Conservation (phyloP, 495 filamentous ascomycete genomes). For the Penicillium pancosmium region DNA sequence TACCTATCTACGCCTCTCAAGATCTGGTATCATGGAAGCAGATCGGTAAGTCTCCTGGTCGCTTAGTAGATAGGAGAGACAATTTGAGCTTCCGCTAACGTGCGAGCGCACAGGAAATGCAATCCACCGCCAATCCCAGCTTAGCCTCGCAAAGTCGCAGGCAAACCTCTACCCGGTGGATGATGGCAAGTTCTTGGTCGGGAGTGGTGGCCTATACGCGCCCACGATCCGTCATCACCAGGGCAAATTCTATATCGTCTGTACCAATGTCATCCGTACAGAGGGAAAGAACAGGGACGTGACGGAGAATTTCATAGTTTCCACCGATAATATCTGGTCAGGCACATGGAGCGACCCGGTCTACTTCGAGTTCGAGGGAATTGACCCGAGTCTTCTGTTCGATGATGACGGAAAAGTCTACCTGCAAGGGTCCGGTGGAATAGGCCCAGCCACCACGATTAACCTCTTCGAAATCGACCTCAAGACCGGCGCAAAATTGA, state of each 20-base stretch:
- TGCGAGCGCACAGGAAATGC: slow-evolving; percentile 21
- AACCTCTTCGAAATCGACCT: slow-evolving; percentile 28
- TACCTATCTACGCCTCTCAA: slow-evolving; percentile 40
- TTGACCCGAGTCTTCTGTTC: slow-evolving; percentile 30
- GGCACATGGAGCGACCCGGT: slow-evolving; percentile 33
- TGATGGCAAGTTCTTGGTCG: slow-evolving; percentile 14
- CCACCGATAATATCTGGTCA: slow-evolving; percentile 25
- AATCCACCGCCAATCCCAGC: slow-evolving; percentile 16
- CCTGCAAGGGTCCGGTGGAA: slow-evolving; percentile 12
- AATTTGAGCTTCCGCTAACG: not conserved
- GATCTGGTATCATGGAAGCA: slow-evolving; percentile 37
- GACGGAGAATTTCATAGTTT: slow-evolving; percentile 34
- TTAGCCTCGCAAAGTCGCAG: slow-evolving; percentile 11
- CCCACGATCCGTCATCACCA: slow-evolving; percentile 28
- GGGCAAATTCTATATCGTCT: slow-evolving; percentile 45
- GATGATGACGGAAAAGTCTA: slow-evolving; percentile 33
- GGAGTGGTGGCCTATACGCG: slow-evolving; percentile 27
- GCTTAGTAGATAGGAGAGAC: not conserved
- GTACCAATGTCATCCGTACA: slow-evolving; percentile 29
- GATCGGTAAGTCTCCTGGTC: slow-evolving; percentile 12
- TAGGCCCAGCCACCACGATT: slow-evolving; percentile 22
- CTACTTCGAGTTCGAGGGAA: slow-evolving; percentile 34
- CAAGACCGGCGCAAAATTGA: slow-evolving; percentile 19
- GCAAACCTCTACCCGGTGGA: slow-evolving; percentile 14
- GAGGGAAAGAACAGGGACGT: slow-evolving; percentile 3